These are phyloP conservation scores for Trifolium pratense DNA, from an alignment of 306 rosid species.

Conservation along the genomic window DNA sequence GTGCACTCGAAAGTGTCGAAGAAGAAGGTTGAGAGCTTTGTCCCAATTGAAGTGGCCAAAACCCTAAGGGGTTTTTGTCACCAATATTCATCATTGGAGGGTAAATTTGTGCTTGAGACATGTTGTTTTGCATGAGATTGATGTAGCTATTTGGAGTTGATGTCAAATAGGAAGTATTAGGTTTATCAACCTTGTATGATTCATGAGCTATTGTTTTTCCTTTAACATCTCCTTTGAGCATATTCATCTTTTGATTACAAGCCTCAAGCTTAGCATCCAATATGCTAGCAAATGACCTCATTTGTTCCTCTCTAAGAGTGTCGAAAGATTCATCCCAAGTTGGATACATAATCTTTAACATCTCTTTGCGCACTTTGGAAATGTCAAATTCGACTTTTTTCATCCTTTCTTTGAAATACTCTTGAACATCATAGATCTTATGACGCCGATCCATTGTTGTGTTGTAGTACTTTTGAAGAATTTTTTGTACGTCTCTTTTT, in stretches of 20 bases:
- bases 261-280: constrained; percentile 41
- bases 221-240: constrained; percentile 15
- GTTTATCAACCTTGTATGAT: not conserved
- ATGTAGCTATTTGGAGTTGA: constrained; percentile 27
- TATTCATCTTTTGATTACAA: constrained; percentile 37
- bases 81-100: constrained; percentile 9
- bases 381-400: constrained; percentile 39
- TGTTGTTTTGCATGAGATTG: constrained; percentile 23
- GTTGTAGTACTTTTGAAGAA: constrained; percentile 30
- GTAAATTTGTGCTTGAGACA: constrained; percentile 4
- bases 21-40: constrained; percentile 23
- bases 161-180: not conserved
- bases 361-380: constrained; percentile 30
- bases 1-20: not conserved
- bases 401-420: constrained; percentile 33
- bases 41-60: not conserved
- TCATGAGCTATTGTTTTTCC: constrained; percentile 21
- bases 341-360: constrained; percentile 25
- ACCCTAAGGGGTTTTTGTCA: not conserved
- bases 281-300: constrained; percentile 6
- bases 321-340: constrained; percentile 41
- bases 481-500: not conserved
- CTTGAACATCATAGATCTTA: constrained; percentile 35
- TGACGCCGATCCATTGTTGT: constrained; percentile 11
- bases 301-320: not conserved